Evolutionary conservation across 1,284 basidiomycete species (phyloP).

Genomic region (Papiliotrema laurentii): DNA sequence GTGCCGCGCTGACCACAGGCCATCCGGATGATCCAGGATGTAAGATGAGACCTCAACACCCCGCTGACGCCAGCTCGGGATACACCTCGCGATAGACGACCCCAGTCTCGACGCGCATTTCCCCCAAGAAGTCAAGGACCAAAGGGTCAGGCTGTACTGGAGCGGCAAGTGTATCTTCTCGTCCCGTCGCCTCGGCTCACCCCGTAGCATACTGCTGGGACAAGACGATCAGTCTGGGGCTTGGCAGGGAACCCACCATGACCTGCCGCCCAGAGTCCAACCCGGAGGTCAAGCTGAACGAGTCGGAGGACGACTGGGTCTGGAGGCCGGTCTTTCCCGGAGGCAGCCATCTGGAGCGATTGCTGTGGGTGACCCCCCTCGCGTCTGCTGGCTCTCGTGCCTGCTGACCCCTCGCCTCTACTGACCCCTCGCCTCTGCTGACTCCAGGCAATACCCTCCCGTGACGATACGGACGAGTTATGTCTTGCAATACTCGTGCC

Average conservation of each 20-base stretch:
- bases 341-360: not conserved
- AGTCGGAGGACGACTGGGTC: not conserved
- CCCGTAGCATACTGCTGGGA: slow-evolving; percentile 16
- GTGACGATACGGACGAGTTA: not conserved
- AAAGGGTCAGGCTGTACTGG: slow-evolving; percentile 20
- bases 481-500: slow-evolving; percentile 9
- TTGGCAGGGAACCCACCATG: slow-evolving; percentile 20
- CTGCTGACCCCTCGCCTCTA: not conserved
- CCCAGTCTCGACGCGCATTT: slow-evolving; percentile 14
- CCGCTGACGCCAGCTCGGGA: slow-evolving; percentile 9
- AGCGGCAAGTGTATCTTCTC: slow-evolving; percentile 4
- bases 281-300: slow-evolving; percentile 3
- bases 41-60: not conserved
- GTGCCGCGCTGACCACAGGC: not conserved
- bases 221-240: slow-evolving; percentile 14
- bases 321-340: not conserved
- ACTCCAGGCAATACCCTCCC: not conserved
- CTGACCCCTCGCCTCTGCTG: not conserved
- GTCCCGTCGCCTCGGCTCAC: no score
- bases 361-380: not conserved
- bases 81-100: slow-evolving; percentile 21
- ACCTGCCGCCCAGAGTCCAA: slow-evolving; percentile 2
- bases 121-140: slow-evolving; percentile 16
- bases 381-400: not conserved
- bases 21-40: slow-evolving; percentile 22